A percentile compares a stretch with the other conserved stretches of the same genome.
phyloP scores from a whole-genome alignment of 2,329 filamentous ascomycete genomes.

The Gaeumannomyces sp. region DNA sequence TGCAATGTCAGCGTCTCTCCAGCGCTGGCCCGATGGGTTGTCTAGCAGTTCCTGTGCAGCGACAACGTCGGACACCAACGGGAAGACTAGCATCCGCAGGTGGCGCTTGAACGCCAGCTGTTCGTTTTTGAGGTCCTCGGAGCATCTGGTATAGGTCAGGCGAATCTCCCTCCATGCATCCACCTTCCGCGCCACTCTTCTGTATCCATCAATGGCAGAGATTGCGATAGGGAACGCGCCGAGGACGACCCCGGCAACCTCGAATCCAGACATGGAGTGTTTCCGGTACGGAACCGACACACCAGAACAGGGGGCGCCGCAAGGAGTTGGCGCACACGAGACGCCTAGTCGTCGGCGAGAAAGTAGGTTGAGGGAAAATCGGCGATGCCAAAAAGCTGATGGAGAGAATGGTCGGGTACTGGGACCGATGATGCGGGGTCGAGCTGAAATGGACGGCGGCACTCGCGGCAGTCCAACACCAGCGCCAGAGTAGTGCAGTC shows the following conservation, averaged over 20 bases:
- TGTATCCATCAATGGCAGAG: background rate
- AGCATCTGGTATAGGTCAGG: background rate
- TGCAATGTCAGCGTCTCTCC: background rate
- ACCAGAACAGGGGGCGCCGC: too few species aligned
- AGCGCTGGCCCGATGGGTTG: background rate
- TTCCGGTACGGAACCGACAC: background rate
- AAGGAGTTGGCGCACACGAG: background rate
- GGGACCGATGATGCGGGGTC: background rate
- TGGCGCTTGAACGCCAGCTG: background rate
- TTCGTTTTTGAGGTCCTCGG: background rate
- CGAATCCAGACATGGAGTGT: background rate
- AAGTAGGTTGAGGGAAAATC: background rate
- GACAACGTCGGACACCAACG: background rate
- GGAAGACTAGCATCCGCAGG: slow-evolving; percentile 1
- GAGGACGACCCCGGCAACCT: background rate
- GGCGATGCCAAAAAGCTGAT: background rate
- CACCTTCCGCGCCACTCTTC: background rate
- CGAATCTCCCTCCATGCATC: background rate
- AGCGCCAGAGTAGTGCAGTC: too few species aligned
- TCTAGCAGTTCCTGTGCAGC: background rate
- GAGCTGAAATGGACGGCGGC: too few species aligned
- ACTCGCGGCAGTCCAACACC: too few species aligned
- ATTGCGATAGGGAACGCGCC: background rate
- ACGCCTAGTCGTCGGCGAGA: background rate
- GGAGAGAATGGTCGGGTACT: background rate